Base-by-base conservation (phyloP, 164 flowering plant genomes). In the Protea cynaroides region DNA sequence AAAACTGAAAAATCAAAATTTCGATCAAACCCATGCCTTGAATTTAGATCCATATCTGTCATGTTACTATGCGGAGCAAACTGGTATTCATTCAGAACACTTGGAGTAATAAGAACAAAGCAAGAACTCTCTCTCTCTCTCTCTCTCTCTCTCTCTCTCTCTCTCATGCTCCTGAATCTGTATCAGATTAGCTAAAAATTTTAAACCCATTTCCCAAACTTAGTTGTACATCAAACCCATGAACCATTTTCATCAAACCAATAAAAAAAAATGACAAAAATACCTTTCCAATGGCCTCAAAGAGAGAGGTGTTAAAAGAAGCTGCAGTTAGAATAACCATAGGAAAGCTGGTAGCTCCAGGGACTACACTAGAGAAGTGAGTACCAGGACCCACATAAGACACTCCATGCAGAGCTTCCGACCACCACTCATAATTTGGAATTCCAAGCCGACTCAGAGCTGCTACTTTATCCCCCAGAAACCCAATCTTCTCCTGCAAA, bases 341-440 rank as follows among this genome's bases (percentile, higher is more conserved):
- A 68, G 99, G 99, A 59, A 95, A 95, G 72, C 97, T 92, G 0
- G 97, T 92, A 38, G 99, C 99, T 2, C 92, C 94, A 13, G 97
- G 97, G 15, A 95, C 88, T 4, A 75, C 55, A 71, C 58, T 71
- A 22, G 85, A 72, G 71, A 95, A 95, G 37, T 65, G 75, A 0
- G 91, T 87, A 0, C 97, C 99, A 2, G 85, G 90, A 7, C 99
- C 99, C 1, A 79, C 82, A 59, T 84, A 58, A 1, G 99, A 90
- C 2, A 95, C 97, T 0, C 99, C 97, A 73, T 95, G 99, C 55
- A 95, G 69, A 56, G 97, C 97, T 78, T 95, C 99, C n/a, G 99
- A 95, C 99, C 99, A 95, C 99, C 99, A 95, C 63, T 90, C 86
- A 64, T 95, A 95, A 22, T 71, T 72, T 0, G 99, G 97, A 17